Evolutionary conservation across 2,329 filamentous ascomycete genomes (phyloP).

Genomic region (Plectosphaerella cucumerina): DNA sequence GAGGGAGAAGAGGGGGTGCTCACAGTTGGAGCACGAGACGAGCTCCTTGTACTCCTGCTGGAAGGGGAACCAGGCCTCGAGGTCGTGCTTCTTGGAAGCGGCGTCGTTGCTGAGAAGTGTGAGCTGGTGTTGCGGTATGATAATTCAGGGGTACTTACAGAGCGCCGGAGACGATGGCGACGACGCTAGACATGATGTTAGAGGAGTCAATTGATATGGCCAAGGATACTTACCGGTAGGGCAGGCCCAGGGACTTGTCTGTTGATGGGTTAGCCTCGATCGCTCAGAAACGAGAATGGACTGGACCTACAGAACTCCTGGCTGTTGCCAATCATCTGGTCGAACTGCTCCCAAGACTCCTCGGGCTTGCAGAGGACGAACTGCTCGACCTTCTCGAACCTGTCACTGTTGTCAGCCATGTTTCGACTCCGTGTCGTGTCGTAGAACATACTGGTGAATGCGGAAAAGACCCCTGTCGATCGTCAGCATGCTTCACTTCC

Average conservation of each 20-base stretch:
- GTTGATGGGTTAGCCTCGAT: background rate
- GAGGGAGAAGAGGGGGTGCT: constrained; percentile 59
- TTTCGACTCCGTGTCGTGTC: constrained; percentile 62
- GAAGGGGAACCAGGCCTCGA: constrained; percentile 95
- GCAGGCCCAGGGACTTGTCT: constrained; percentile 1
- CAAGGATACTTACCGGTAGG: background rate
- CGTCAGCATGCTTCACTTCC: background rate
- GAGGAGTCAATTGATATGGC: background rate
- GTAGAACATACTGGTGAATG: constrained; percentile 64
- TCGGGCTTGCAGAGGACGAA: constrained; percentile 80
- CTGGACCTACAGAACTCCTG: constrained; percentile 91
- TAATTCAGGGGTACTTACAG: constrained; percentile 32
- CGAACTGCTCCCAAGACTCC: constrained; percentile 88
- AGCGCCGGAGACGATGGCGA: constrained; percentile 93
- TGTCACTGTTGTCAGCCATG: background rate
- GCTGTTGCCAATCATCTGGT: constrained; percentile 84
- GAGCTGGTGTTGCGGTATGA: background rate
- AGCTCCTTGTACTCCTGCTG: constrained; percentile 98
- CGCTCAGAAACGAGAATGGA: constrained; percentile 44
- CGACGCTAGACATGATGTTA: constrained; percentile 41
- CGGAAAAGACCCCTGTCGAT: constrained; percentile 79
- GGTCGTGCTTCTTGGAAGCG: constrained; percentile 85
- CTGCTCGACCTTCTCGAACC: constrained; percentile 55
- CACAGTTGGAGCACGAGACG: constrained; percentile 92
- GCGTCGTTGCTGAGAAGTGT: constrained; percentile 39